Base-by-base conservation (phyloP, 176 grass and related monocot genomes). In the Cenchrus purpureus region DNA sequence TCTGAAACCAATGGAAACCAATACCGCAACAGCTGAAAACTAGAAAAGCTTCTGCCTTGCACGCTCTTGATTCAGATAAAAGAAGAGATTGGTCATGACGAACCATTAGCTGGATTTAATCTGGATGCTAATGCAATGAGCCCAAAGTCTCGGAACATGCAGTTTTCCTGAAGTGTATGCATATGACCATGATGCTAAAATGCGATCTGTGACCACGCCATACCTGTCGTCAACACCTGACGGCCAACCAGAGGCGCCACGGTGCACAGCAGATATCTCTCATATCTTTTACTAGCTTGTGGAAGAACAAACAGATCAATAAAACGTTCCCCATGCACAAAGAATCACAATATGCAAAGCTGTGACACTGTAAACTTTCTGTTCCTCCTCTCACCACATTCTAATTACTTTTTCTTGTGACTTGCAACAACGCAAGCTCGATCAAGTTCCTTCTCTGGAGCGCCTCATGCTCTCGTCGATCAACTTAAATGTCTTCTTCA, bases 401-500 rank as follows among this genome's bases (percentile, higher is more conserved):
- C 59, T 62, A 83, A 83, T 88, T 68, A 74, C 48, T 50, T 82
- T 5, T 76, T 76, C 31, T 54, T 22, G 32, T 73, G 77, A 52
- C 73, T 85, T 75, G 82, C 62, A 90, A 78, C 12, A 90, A 79
- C 42, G 78, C 89, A 28, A 63, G 73, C 54, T 81, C 72, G 12
- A 77, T 95, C 72, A 95, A 84, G 44, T 82, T 93, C 82, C 95
- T 82, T 89, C 93, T 86, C 92, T 92, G 80, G 56, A 98, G 69
- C 79, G 95, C 83, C 82, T 95, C 95, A 89, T 98, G 72, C 40
- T 98, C 80, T 98, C 93, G 48, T 98, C 93, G 0, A 98, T 94
- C 83, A 98, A 65, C 77, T 98, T 98, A 83, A 98, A 98, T 49
- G 96, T 98, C 68, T 95, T 98, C 83, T 98, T 98, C 68, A 98